phyloP scores from a whole-genome alignment of 306 rosid genomes.

The Purshia tridentata region DNA sequence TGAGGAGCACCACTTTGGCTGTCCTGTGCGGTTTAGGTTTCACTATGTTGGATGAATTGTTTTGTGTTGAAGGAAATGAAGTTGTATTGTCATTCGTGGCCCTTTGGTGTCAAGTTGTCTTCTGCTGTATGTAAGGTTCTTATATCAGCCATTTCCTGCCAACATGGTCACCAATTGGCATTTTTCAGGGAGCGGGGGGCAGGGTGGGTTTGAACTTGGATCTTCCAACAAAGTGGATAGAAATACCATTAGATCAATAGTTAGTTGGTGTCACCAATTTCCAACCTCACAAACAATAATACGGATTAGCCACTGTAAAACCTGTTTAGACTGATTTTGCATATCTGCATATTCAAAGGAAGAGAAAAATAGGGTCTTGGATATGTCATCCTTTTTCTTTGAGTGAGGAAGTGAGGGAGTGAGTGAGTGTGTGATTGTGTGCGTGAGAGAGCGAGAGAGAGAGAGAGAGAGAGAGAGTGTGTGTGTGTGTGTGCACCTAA shows the following conservation, averaged over 20 bases:
- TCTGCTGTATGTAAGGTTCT: too few species aligned
- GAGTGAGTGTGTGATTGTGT: too few species aligned
- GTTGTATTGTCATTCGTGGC: neutral
- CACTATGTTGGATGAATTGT: neutral
- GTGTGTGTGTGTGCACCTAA: neutral
- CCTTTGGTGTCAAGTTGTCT: neutral
- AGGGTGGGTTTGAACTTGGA: too few species aligned
- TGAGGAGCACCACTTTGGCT: neutral
- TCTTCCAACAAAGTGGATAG: too few species aligned
- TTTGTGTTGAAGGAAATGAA: neutral
- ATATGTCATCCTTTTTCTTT: neutral
- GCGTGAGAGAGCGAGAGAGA: too few species aligned
- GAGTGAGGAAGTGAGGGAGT: too few species aligned
- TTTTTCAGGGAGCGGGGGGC: too few species aligned
- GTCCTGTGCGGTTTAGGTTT: neutral
- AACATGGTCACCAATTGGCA: too few species aligned
- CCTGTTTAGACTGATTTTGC: neutral
- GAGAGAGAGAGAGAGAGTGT: neutral
- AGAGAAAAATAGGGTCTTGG: neutral
- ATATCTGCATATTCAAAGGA: neutral
- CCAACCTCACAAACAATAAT: neutral
- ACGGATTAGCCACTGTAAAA: neutral
- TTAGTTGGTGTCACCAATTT: too few species aligned
- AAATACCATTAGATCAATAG: too few species aligned
- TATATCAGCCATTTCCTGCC: neutral